Percentiles rank a stretch among this genome's conserved stretches.
Evolutionary conservation across 2,329 filamentous ascomycete species (phyloP).

Genomic region (Fusarium secorum): DNA sequence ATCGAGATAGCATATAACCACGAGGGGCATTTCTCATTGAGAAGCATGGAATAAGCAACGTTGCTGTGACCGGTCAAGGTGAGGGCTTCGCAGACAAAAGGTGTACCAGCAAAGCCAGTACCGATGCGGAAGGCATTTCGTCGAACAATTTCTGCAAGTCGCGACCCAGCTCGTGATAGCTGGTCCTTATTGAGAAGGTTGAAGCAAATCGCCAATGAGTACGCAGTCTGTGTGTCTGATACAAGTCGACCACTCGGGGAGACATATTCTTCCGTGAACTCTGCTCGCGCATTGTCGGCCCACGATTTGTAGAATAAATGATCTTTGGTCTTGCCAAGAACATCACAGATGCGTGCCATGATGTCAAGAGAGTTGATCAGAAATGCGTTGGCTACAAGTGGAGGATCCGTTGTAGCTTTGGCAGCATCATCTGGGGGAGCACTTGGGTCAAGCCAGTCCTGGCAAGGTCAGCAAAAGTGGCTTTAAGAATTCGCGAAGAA

Average conservation of each 20-base stretch:
- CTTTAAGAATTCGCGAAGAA: accelerated
- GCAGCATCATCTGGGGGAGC: constrained; percentile 52
- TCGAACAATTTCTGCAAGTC: constrained; percentile 28
- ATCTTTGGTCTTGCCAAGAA: constrained; percentile 42
- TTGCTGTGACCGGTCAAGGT: constrained; percentile 24
- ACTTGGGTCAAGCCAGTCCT: constrained; percentile 60
- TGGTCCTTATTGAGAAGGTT: constrained; percentile 18
- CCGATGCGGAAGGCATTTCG: constrained; percentile 32
- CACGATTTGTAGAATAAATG: constrained; percentile 12
- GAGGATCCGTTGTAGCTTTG: constrained; percentile 50
- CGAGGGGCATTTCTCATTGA: constrained; percentile 46
- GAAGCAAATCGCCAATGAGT: constrained; percentile 37
- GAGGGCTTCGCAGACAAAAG: constrained; percentile 41
- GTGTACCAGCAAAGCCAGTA: constrained; percentile 51
- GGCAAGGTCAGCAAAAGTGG: constrained; percentile 27
- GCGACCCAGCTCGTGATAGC: constrained; percentile 7
- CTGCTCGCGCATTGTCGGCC: constrained; percentile 19
- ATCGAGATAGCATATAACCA: constrained; percentile 52
- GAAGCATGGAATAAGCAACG: constrained; percentile 49
- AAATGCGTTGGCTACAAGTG: constrained; percentile 57
- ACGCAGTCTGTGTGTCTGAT: constrained; percentile 38
- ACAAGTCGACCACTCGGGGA: constrained; percentile 31
- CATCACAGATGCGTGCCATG: constrained; percentile 46
- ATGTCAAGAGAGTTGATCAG: constrained; percentile 53
- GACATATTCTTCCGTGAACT: constrained; percentile 34